Percentiles rank a stretch among this genome's conserved stretches.
Conservation (phyloP, 768 basidiomycete species). For the Saitozyma sp. region DNA sequence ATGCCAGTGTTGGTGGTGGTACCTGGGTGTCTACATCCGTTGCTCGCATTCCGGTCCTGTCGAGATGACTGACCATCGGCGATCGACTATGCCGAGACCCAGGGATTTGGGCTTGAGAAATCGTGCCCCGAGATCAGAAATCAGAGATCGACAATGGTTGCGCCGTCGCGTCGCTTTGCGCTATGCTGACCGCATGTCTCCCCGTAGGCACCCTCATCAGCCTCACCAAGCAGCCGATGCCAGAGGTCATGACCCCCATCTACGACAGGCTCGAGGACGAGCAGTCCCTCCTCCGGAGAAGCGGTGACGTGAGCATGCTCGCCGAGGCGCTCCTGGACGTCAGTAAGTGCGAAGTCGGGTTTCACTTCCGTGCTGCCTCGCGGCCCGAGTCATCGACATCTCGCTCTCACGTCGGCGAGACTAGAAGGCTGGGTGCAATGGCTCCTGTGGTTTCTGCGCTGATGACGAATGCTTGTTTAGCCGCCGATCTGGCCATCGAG, state of each 20-base stretch:
- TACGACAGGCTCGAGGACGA: slow-evolving; percentile 47
- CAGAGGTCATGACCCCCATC: slow-evolving; percentile 45
- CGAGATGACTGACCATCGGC: too few species aligned
- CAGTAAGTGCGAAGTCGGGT: slow-evolving; percentile 36
- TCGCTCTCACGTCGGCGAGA: too few species aligned
- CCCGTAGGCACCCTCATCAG: slow-evolving; percentile 47
- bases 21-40: too few species aligned
- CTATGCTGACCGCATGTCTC: not conserved
- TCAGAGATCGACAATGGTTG: too few species aligned
- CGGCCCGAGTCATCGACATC: not conserved
- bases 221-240: slow-evolving; percentile 26
- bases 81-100: too few species aligned
- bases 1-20: too few species aligned
- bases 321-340: slow-evolving; percentile 49
- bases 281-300: slow-evolving; percentile 43
- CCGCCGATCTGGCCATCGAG: slow-evolving; percentile 48
- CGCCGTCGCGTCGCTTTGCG: not conserved
- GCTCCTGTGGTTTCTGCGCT: not conserved
- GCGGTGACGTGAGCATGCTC: slow-evolving; percentile 51
- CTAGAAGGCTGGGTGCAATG: too few species aligned
- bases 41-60: too few species aligned
- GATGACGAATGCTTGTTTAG: slow-evolving; percentile 11
- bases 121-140: too few species aligned
- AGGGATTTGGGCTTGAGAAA: too few species aligned
- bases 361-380: not conserved